Percentiles rank a stretch among this genome's conserved stretches.
phyloP scores from a whole-genome alignment of 805 yeast species.

The Nakazawaea wyomingensis region DNA sequence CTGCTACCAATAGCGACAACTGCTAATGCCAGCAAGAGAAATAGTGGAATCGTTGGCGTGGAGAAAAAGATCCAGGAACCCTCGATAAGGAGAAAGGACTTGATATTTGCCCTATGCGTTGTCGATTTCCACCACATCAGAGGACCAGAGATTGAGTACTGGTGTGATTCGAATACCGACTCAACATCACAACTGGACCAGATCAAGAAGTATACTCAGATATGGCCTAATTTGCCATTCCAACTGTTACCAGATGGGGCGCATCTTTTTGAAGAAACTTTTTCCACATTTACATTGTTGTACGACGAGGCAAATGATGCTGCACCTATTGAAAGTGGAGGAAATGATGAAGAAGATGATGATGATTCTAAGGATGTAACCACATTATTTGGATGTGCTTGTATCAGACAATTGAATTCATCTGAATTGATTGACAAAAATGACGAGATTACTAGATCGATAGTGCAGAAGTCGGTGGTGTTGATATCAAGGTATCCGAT shows the following conservation, averaged over 20 bases:
- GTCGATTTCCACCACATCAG: conserved; percentile 89
- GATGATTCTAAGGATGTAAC: conserved; percentile 29
- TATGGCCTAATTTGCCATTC: conserved; percentile 88
- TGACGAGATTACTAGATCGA: conserved; percentile 72
- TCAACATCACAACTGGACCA: conserved; percentile 24
- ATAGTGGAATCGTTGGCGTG: not conserved
- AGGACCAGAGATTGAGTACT: conserved; percentile 94
- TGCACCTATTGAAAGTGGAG: too few species aligned
- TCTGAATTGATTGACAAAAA: conserved; percentile 51
- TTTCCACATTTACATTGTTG: conserved; percentile 80
- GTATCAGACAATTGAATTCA: conserved; percentile 77
- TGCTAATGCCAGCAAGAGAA: not conserved
- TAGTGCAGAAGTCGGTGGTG: conserved; percentile 88
- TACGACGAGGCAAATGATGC: conserved; percentile 50
- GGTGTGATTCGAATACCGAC: conserved; percentile 49
- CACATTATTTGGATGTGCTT: conserved; percentile 92
- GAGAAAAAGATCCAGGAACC: not conserved
- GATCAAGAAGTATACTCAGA: conserved; percentile 27
- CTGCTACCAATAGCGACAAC: too few species aligned
- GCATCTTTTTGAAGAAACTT: conserved; percentile 89
- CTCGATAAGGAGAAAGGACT: conserved; percentile 12
- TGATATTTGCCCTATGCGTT: conserved; percentile 78
- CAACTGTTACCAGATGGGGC: conserved; percentile 97
- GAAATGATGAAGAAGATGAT: conserved; percentile 32
- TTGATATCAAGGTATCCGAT: conserved; percentile 83